Evolutionary conservation across 1,139 yeast species (phyloP).

Genomic region (Yamadazyma epiphylla): DNA sequence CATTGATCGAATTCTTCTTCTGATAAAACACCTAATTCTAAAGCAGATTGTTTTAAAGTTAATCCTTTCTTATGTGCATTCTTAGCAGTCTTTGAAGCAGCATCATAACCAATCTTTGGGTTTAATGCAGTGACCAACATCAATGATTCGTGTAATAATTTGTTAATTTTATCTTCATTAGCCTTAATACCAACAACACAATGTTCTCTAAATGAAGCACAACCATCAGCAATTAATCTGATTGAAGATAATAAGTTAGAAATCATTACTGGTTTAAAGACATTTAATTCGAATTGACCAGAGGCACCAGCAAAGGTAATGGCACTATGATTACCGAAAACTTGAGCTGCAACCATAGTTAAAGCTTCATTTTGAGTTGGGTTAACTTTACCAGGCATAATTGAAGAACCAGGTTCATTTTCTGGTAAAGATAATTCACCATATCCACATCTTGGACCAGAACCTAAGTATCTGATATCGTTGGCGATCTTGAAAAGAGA

Average conservation of each 20-base stretch:
- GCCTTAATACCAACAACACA: slow-evolving; percentile 95
- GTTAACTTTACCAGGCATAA: slow-evolving; percentile 99
- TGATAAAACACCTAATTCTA: slow-evolving; percentile 81
- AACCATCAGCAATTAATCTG: slow-evolving; percentile 86
- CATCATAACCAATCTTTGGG: slow-evolving; percentile 98
- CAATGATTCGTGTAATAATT: slow-evolving; percentile 86
- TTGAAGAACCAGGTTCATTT: slow-evolving; percentile 98
- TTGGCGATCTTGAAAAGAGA: slow-evolving; percentile 95
- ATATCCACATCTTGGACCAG: slow-evolving; percentile 99
- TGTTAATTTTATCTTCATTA: slow-evolving; percentile 80
- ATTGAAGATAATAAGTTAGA: slow-evolving; percentile 84
- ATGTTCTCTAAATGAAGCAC: slow-evolving; percentile 82
- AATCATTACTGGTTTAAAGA: slow-evolving; percentile 94
- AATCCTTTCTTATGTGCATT: slow-evolving; percentile 97
- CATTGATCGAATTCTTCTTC: slow-evolving; percentile 88
- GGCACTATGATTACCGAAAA: slow-evolving; percentile 92
- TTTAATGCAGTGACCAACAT: slow-evolving; percentile 98
- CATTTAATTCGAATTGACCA: slow-evolving; percentile 97
- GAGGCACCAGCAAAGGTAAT: slow-evolving; percentile 97
- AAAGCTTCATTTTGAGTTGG: slow-evolving; percentile 99
- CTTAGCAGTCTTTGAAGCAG: slow-evolving; percentile 96
- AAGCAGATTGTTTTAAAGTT: slow-evolving; percentile 90
- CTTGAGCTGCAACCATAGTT: slow-evolving; percentile 98
- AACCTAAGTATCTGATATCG: slow-evolving; percentile 95
- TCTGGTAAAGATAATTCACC: slow-evolving; percentile 95